Percentiles rank a stretch among this genome's conserved stretches.
Conservation (phyloP, 352 stramenopile genomes). For the Globisporangium uncinulatum region DNA sequence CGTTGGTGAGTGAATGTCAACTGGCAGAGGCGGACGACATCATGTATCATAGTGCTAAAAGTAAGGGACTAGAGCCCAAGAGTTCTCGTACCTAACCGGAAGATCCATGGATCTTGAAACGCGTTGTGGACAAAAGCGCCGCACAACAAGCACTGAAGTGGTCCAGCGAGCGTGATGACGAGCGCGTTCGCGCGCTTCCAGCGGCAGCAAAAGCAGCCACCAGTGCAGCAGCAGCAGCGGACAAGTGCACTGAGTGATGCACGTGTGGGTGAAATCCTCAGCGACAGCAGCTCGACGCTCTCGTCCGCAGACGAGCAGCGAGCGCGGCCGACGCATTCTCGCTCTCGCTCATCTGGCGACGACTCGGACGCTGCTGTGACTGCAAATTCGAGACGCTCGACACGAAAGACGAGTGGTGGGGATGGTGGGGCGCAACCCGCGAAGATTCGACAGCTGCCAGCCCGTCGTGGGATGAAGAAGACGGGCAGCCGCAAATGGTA, state of each 20-base stretch:
- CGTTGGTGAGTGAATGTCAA: no score
- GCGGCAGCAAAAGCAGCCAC: background rate
- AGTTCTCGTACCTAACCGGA: no score
- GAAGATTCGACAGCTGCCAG: slow-evolving; percentile 15
- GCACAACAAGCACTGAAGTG: no score
- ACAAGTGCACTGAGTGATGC: background rate
- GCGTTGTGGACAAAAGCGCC: no score
- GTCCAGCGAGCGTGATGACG: slow-evolving; percentile 2
- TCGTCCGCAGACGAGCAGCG: slow-evolving; percentile 18
- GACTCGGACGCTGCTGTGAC: no score
- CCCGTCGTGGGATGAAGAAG: slow-evolving; percentile 19
- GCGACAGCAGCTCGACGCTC: slow-evolving; percentile 50
- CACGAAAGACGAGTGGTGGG: no score
- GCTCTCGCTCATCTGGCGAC: no score
- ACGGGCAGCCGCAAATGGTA: slow-evolving; percentile 37
- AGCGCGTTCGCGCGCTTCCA: slow-evolving; percentile 12
- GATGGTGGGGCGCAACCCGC: background rate
- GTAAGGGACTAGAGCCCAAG: no score
- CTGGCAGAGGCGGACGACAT: no score
- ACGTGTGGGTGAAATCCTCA: slow-evolving; percentile 51
- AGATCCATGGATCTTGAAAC: no score
- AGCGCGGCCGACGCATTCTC: background rate
- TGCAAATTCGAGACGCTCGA: no score
- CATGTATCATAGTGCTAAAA: no score
- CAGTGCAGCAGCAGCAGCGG: slow-evolving; percentile 1